These are phyloP conservation scores for Stentor coeruleus DNA, from an alignment of 73 alveolate genomes.

Conservation along the genomic window DNA sequence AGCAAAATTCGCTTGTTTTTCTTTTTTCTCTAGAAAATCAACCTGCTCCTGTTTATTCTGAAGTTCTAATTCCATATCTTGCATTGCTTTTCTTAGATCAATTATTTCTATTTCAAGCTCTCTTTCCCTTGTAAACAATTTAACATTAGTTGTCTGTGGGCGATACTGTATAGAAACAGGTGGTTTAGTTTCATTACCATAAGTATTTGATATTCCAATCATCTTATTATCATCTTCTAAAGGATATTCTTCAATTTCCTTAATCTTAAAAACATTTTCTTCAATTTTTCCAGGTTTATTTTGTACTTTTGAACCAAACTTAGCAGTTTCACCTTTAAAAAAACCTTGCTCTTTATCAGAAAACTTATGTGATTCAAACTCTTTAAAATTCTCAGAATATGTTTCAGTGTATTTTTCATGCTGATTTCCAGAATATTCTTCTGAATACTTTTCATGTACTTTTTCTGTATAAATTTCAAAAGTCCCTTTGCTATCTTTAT, in stretches of 20 bases:
- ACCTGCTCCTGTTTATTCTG: constrained; percentile 28
- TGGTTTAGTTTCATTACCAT: background rate
- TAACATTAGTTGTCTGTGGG: background rate
- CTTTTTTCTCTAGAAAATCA: constrained; percentile 28
- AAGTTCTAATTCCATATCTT: constrained; percentile 17
- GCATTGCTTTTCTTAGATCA: constrained; percentile 29
- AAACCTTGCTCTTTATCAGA: no score
- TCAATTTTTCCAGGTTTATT: background rate
- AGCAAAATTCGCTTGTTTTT: constrained; percentile 22
- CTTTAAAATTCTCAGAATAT: no score
- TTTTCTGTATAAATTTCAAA: no score
- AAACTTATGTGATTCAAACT: no score
- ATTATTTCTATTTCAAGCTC: constrained; percentile 22
- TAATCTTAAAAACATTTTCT: background rate
- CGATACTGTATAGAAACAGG: background rate
- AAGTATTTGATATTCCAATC: background rate
- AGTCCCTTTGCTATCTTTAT: no score
- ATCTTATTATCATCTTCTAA: background rate
- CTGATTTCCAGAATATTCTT: no score
- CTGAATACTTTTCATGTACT: no score
- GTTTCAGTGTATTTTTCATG: no score
- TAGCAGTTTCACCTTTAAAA: no score
- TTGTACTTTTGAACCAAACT: no score
- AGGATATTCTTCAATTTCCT: background rate
- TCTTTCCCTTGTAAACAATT: constrained; percentile 22